Conservation (phyloP, 2,329 filamentous ascomycete genomes). For the Cordyceps cicadae region DNA sequence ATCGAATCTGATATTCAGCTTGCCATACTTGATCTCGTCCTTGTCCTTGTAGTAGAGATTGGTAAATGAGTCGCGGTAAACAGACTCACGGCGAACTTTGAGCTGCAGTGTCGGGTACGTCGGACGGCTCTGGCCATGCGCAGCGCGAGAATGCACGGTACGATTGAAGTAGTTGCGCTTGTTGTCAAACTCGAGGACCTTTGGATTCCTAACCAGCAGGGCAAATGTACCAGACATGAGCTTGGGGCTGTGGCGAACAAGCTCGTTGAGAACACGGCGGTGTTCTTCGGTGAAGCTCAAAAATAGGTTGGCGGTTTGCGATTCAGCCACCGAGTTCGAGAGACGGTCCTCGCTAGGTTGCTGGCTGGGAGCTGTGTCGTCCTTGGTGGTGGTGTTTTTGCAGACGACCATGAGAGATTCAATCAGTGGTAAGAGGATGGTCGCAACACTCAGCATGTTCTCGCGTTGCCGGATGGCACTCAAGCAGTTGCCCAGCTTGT, state of each 20-base stretch:
- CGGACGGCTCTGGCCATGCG: slow-evolving; percentile 61
- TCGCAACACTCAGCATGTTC: slow-evolving; percentile 94
- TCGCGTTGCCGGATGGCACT: slow-evolving; percentile 82
- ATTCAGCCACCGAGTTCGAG: slow-evolving; percentile 67
- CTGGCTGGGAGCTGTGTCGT: slow-evolving; percentile 46
- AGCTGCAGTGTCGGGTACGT: slow-evolving; percentile 70
- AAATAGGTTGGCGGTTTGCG: slow-evolving; percentile 80
- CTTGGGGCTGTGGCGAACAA: slow-evolving; percentile 93
- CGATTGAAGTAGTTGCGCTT: slow-evolving; percentile 99
- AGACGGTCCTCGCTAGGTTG: slow-evolving; percentile 59
- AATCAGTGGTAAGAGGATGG: slow-evolving; percentile 86
- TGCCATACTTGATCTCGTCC: slow-evolving; percentile 98
- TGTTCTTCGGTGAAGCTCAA: slow-evolving; percentile 98
- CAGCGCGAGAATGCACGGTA: slow-evolving; percentile 66
- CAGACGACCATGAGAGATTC: slow-evolving; percentile 98
- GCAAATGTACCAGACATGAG: slow-evolving; percentile 98
- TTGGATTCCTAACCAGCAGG: slow-evolving; percentile 92
- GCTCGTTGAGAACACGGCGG: slow-evolving; percentile 93
- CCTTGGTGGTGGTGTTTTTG: slow-evolving; percentile 85
- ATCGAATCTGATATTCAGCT: slow-evolving; percentile 94
- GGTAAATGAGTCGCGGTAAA: slow-evolving; percentile 98
- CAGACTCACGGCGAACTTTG: slow-evolving; percentile 82
- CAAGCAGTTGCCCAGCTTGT: slow-evolving; percentile 81
- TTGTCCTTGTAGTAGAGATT: slow-evolving; percentile 95
- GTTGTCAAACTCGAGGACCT: slow-evolving; percentile 98